Percentiles rank a stretch among this genome's conserved stretches.
phyloP scores from a whole-genome alignment of 1,139 yeast genomes.

The Kodamaea arcana region DNA sequence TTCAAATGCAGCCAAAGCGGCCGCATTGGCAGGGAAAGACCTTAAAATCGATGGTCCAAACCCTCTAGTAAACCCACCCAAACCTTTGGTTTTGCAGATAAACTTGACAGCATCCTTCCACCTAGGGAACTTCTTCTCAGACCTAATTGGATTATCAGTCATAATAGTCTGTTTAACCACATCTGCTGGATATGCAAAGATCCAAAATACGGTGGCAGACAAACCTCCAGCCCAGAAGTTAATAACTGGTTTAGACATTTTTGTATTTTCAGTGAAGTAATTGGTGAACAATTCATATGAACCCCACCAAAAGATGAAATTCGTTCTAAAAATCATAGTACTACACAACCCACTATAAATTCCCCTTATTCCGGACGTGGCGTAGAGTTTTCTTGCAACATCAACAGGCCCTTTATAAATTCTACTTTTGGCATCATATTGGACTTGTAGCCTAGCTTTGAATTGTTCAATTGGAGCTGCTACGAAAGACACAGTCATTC shows the following conservation, averaged over 20 bases:
- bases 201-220: slow-evolving; percentile 84
- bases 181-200: slow-evolving; percentile 85
- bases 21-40: slow-evolving; percentile 88
- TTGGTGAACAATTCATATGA: slow-evolving; percentile 76
- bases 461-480: slow-evolving; percentile 93
- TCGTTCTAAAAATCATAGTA: slow-evolving; percentile 83
- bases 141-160: slow-evolving; percentile 67
- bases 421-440: slow-evolving; percentile 73
- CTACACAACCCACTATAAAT: slow-evolving; percentile 78
- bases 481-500: slow-evolving; percentile 87
- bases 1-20: slow-evolving; percentile 89
- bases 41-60: slow-evolving; percentile 72
- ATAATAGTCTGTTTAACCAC: slow-evolving; percentile 84
- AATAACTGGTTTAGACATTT: slow-evolving; percentile 60
- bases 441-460: slow-evolving; percentile 85
- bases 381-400: slow-evolving; percentile 53
- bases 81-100: slow-evolving; percentile 58
- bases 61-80: slow-evolving; percentile 70
- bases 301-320: slow-evolving; percentile 93
- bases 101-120: slow-evolving; percentile 72
- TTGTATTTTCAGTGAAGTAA: slow-evolving; percentile 61
- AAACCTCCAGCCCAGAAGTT: slow-evolving; percentile 93
- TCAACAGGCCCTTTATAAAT: slow-evolving; percentile 76
- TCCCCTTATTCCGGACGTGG: slow-evolving; percentile 62
- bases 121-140: slow-evolving; percentile 59